phyloP scores from a whole-genome alignment of 805 yeast species.

The Kodamaea laetipori region DNA sequence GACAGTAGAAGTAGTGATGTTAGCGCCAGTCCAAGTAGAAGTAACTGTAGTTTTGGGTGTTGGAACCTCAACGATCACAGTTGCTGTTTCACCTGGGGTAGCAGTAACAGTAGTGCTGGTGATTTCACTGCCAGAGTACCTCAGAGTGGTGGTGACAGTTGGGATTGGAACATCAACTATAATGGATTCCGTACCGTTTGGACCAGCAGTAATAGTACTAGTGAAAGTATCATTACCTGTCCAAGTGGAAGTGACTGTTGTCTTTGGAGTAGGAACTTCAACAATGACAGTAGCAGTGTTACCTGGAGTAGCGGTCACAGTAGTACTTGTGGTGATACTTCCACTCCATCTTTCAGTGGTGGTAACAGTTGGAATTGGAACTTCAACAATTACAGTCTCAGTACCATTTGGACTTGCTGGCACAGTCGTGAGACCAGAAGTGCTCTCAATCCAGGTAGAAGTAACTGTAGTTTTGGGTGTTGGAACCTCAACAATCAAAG shows the following conservation, averaged over 20 bases:
- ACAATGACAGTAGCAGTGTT: conserved; percentile 17
- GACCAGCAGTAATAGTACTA: no score
- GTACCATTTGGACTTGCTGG: conserved; percentile 3
- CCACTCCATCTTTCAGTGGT: conserved; percentile 11
- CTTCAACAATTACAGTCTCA: conserved; percentile 11
- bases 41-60: neutral
- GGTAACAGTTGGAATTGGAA: conserved; percentile 9
- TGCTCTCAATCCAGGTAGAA: conserved; percentile 15
- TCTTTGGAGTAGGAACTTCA: conserved; percentile 9
- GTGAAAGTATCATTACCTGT: no score
- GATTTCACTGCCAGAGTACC: no score
- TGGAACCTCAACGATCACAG: conserved; percentile 18
- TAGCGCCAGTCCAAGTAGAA: neutral
- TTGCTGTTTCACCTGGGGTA: conserved; percentile 13
- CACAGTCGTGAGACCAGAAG: conserved; percentile 1
- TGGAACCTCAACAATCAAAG: conserved; percentile 3
- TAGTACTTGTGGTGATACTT: conserved; percentile 8
- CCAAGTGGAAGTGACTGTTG: no score
- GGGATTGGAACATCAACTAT: no score
- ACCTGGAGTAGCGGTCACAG: conserved; percentile 13
- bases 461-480: conserved; percentile 14
- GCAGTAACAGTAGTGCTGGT: neutral
- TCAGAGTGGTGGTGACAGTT: no score
- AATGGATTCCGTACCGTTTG: no score
- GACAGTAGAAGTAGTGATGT: no score